These are phyloP conservation scores for Saturnispora zaruensis DNA, from an alignment of 805 yeast species.

Conservation along the genomic window DNA sequence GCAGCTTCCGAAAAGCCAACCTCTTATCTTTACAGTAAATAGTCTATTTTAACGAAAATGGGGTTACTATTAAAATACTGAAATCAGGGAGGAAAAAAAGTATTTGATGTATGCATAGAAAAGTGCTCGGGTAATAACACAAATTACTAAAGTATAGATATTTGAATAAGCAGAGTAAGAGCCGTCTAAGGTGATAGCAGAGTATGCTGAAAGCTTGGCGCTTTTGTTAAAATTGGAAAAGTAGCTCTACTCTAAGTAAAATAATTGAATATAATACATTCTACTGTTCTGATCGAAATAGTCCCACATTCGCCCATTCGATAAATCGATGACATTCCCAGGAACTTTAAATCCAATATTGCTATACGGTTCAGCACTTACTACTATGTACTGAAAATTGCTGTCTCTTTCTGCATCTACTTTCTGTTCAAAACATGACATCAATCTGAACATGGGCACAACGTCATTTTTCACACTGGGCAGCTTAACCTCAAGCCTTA, in stretches of 20 bases:
- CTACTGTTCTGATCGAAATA: conserved; percentile 65
- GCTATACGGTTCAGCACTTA: conserved; percentile 89
- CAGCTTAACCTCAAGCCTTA: conserved; percentile 52
- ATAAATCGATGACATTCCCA: conserved; percentile 38
- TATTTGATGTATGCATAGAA: not conserved
- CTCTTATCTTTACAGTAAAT: not conserved
- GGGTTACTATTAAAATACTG: not conserved
- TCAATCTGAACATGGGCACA: conserved; percentile 61
- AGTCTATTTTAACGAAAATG: not conserved
- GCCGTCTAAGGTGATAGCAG: too few species aligned
- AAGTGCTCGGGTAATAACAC: not conserved
- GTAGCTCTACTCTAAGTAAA: conserved; percentile 32
- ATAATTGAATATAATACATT: conserved; percentile 63
- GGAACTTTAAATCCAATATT: conserved; percentile 73
- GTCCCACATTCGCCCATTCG: conserved; percentile 48
- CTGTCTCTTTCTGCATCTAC: conserved; percentile 35
- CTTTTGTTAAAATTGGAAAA: not conserved
- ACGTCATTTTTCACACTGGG: conserved; percentile 38
- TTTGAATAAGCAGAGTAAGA: too few species aligned
- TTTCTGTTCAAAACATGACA: conserved; percentile 67
- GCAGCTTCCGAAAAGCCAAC: not conserved
- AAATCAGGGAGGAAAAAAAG: not conserved
- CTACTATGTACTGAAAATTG: conserved; percentile 58
- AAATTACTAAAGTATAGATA: too few species aligned
- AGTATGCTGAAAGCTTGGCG: too few species aligned